Evolutionary conservation across 257 asterid species (phyloP).

Genomic region (Scutellaria barbata): DNA sequence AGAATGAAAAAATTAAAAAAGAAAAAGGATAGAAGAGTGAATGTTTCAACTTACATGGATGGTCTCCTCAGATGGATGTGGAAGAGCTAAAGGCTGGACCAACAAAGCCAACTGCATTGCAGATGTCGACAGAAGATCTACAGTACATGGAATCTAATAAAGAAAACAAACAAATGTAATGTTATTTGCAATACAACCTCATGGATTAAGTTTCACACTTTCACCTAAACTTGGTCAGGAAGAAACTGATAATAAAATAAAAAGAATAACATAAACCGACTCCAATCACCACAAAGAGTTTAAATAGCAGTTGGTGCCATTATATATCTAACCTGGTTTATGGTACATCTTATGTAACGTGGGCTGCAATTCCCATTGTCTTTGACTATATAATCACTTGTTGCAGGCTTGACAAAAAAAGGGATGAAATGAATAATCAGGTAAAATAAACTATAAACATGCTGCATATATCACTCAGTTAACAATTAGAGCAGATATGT

Average conservation of each 20-base stretch:
- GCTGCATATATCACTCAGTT: slow-evolving; percentile 15
- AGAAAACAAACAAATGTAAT: slow-evolving; percentile 32
- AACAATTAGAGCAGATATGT: slow-evolving; percentile 21
- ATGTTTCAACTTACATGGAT: slow-evolving; percentile 64
- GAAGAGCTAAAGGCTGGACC: slow-evolving; percentile 98
- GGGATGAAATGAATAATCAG: slow-evolving; percentile 27
- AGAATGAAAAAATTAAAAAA: slow-evolving; percentile 3
- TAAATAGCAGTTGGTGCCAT: slow-evolving; percentile 21
- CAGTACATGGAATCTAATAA: slow-evolving; percentile 84
- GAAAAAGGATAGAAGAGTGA: not conserved
- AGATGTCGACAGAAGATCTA: slow-evolving; percentile 85
- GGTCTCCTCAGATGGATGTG: slow-evolving; percentile 95
- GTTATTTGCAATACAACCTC: slow-evolving; percentile 33
- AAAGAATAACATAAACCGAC: not conserved
- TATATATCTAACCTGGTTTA: slow-evolving; percentile 69
- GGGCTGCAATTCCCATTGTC: slow-evolving; percentile 99
- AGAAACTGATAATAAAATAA: slow-evolving; percentile 16
- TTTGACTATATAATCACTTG: slow-evolving; percentile 76
- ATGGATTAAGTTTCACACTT: slow-evolving; percentile 25
- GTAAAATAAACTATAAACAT: slow-evolving; percentile 20
- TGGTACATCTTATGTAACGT: slow-evolving; percentile 91
- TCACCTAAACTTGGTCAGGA: not conserved
- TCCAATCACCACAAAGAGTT: slow-evolving; percentile 8
- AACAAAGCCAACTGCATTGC: slow-evolving; percentile 94
- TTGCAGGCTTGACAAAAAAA: slow-evolving; percentile 72